These are phyloP conservation scores for Glaciozyma martinii DNA, from an alignment of 768 basidiomycete species.

Conservation along the genomic window DNA sequence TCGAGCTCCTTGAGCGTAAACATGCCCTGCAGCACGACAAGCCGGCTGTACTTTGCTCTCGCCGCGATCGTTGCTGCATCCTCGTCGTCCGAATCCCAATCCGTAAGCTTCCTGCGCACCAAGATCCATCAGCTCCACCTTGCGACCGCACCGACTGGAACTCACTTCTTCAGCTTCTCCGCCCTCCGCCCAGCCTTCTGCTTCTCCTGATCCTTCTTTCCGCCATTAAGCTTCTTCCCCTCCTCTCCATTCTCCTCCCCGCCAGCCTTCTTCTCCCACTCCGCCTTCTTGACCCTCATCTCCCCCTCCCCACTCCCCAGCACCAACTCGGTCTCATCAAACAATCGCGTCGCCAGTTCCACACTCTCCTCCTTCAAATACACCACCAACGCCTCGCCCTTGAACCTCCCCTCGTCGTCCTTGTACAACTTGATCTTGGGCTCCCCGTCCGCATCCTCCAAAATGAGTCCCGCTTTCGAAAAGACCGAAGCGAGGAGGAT, in stretches of 20 bases:
- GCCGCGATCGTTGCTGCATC: slow-evolving; percentile 16
- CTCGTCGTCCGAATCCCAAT: slow-evolving; percentile 94
- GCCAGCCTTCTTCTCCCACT: slow-evolving; percentile 55
- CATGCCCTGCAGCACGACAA: slow-evolving; percentile 93
- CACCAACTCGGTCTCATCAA: slow-evolving; percentile 86
- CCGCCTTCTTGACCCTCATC: slow-evolving; percentile 66
- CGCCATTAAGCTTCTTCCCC: slow-evolving; percentile 36
- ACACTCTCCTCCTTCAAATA: slow-evolving; percentile 99
- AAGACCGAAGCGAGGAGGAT: slow-evolving; percentile 80
- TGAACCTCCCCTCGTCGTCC: slow-evolving; percentile 70
- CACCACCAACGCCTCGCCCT: slow-evolving; percentile 87
- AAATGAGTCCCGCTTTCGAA: slow-evolving; percentile 79
- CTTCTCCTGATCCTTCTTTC: slow-evolving; percentile 55
- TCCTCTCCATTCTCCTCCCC: slow-evolving; percentile 17
- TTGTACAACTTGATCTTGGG: slow-evolving; percentile 95
- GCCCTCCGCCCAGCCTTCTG: slow-evolving; percentile 66
- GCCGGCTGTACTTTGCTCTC: slow-evolving; percentile 49
- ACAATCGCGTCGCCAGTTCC: slow-evolving; percentile 63
- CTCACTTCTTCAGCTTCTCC: slow-evolving; percentile 78
- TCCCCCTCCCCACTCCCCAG: slow-evolving; percentile 64
- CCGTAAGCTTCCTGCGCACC: slow-evolving; percentile 64
- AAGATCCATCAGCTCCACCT: too few species aligned
- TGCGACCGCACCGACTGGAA: background rate
- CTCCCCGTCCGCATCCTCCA: slow-evolving; percentile 82
- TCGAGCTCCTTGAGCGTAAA: slow-evolving; percentile 78